Conservation (phyloP, 371 early-diverging fungal species). For the Paraphysoderma sedebokerense region DNA sequence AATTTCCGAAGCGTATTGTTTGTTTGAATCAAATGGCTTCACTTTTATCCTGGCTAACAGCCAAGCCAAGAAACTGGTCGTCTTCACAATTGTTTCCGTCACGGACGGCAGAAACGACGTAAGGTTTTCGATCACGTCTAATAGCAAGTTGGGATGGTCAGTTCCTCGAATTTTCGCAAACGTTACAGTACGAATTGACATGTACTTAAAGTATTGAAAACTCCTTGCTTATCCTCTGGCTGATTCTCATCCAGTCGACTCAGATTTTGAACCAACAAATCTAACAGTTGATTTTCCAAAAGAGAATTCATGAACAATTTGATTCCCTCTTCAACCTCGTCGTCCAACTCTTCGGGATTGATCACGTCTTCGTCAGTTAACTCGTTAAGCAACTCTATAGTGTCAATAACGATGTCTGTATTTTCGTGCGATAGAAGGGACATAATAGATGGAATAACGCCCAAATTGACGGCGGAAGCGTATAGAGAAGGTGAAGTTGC, state of each 20-base stretch:
- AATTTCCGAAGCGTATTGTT: constrained; percentile 70
- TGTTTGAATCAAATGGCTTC: constrained; percentile 47
- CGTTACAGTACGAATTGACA: not conserved
- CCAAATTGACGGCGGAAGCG: constrained; percentile 45
- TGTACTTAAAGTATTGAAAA: constrained; percentile 57
- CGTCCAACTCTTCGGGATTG: constrained; percentile 23
- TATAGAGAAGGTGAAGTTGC: constrained; percentile 67
- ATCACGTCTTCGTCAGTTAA: constrained; percentile 80
- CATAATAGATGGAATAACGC: constrained; percentile 42
- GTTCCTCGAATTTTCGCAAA: not conserved
- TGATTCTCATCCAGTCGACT: constrained; percentile 57
- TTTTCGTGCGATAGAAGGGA: constrained; percentile 77
- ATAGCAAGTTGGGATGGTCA: not conserved
- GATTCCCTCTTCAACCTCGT: constrained; percentile 34
- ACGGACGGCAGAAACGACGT: constrained; percentile 47
- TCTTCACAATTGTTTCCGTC: constrained; percentile 38
- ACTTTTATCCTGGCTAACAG: constrained; percentile 41
- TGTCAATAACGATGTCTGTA: constrained; percentile 73
- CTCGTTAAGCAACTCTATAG: constrained; percentile 70
- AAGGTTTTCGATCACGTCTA: constrained; percentile 70
- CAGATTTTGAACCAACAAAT: constrained; percentile 60
- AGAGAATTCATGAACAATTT: constrained; percentile 25
- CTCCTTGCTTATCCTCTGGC: constrained; percentile 64
- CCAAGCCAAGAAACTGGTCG: constrained; percentile 52
- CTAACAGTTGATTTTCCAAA: constrained; percentile 51